Evolutionary conservation across 2,329 filamentous ascomycete species (phyloP), one percentile per base, ranked within the genome.

Genomic region (Paraphoma sp.): DNA sequence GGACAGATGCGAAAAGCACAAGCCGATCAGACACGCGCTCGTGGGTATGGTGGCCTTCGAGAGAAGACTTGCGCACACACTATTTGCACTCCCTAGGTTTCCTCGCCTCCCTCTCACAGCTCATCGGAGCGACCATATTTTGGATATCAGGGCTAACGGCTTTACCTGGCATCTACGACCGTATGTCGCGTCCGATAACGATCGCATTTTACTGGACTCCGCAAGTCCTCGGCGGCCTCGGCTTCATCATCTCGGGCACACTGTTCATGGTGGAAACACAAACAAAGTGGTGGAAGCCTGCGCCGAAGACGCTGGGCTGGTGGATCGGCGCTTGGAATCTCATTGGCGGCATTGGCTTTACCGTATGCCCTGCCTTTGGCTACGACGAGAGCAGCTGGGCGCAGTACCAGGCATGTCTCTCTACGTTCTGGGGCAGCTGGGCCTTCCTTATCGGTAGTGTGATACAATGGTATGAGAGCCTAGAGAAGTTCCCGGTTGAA

Each of bases 181-280:
- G 80, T 8, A 73, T 89, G 60, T 81, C 80, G 31, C 73, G 77
- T 9, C 78, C 76, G 1, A 67, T 82, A 23, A 67, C 73, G 0
- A 82, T 87, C 56, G 84, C 86, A 4, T 78, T 86, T 4, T 89
- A 83, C 73, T 90, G 87, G 85, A 77, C 82, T 0, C 84, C 85
- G 0, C 84, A 89, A 66, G 83, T 89, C 6, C 74, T 89, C 2
- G 87, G 88, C 4, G 87, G 87, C 1, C 69, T 70, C 0, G 85
- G 87, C 4, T 90, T 90, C 72, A 83, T 89, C 56, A 65, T 87
- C 23, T 88, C 80, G 30, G 80, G 78, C 18, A 65, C 77, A 2
- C 73, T 90, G 1, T 89, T 89, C 72, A 89, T 89, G 82, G 66
- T 90, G 7, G 88, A 90, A 71, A 88, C 86, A 2, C 87, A 90